Evolutionary conservation across 2,329 filamentous ascomycete species (phyloP).

Genomic region (Trichothecium sympodiale): DNA sequence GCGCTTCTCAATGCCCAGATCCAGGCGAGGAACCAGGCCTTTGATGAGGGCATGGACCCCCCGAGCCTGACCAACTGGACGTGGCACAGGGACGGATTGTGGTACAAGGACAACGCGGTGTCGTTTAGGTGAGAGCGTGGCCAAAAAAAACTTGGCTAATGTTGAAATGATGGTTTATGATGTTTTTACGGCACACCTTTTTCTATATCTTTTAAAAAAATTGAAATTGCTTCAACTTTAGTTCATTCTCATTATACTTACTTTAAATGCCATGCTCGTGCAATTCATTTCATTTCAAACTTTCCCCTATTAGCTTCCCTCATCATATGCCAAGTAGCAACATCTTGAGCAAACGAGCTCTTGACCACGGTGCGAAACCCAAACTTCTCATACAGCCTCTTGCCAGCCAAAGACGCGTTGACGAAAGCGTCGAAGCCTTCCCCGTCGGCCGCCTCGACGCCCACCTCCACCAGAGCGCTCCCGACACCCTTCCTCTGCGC

Average conservation of each 20-base stretch:
- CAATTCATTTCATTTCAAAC: no score
- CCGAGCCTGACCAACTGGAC: conserved; percentile 53
- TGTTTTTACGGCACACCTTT: no score
- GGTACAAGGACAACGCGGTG: conserved; percentile 16
- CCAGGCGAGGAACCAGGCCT: conserved; percentile 51
- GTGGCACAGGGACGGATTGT: conserved; percentile 42
- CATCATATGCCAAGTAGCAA: conserved; percentile 18
- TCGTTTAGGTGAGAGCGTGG: no score
- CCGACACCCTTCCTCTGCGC: conserved; percentile 22
- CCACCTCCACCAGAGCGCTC: conserved; percentile 19
- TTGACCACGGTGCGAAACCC: conserved; percentile 15
- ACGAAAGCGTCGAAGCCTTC: conserved; percentile 16
- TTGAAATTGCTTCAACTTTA: no score
- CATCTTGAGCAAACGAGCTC: conserved; percentile 10
- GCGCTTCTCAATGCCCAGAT: conserved; percentile 54
- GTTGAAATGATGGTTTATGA: no score
- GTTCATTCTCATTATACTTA: no score
- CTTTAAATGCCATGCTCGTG: no score
- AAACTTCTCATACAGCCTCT: conserved; percentile 15
- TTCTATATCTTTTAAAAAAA: no score
- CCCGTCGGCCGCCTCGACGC: conserved; percentile 15
- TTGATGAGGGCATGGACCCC: conserved; percentile 61
- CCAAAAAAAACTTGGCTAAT: no score
- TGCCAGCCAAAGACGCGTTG: conserved; percentile 16
- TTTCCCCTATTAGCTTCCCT: conserved; percentile 8